A percentile compares a stretch with the other conserved stretches of the same genome.
Conservation (phyloP, 2,329 filamentous ascomycete genomes). For the Pyrenochaeta sp. region DNA sequence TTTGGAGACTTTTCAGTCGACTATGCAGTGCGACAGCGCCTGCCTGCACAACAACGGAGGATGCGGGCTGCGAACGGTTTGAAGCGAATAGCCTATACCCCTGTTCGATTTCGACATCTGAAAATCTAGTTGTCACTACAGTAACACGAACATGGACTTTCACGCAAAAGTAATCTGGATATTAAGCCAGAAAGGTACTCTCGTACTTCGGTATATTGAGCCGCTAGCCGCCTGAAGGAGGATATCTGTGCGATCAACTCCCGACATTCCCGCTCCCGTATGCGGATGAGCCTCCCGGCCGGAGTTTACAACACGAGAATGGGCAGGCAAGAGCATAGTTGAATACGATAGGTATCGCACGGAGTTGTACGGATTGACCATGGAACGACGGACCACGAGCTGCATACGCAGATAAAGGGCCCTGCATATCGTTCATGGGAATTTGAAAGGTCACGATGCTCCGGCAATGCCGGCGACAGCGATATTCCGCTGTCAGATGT, state of each 20-base stretch:
- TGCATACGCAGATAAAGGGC: conserved; percentile 5
- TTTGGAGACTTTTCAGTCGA: conserved; percentile 4
- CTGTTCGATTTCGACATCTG: conserved; percentile 19
- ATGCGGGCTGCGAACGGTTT: conserved; percentile 20
- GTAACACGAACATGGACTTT: conserved; percentile 10
- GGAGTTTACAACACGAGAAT: conserved; percentile 1
- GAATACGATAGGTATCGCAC: conserved; percentile 1
- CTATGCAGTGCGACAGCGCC: conserved; percentile 18
- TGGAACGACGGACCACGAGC: not conserved
- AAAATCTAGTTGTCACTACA: conserved; percentile 14
- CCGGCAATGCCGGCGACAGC: conserved; percentile 9
- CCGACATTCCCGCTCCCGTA: conserved; percentile 5
- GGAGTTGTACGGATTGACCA: conserved; percentile 1
- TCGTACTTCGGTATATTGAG: conserved; percentile 7
- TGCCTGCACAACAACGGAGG: conserved; percentile 8
- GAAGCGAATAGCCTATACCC: conserved; percentile 12
- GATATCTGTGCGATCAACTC: not conserved
- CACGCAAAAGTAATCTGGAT: conserved; percentile 7
- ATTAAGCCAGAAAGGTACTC: conserved; percentile 12
- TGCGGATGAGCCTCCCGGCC: conserved; percentile 1
- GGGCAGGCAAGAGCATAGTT: not conserved
- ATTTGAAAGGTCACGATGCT: conserved; percentile 1
- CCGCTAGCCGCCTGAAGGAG: not conserved
- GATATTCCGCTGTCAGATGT: conserved; percentile 24
- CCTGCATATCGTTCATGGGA: conserved; percentile 12